phyloP scores from a whole-genome alignment of 2,329 filamentous ascomycete genomes.

The Xylariales sp. region DNA sequence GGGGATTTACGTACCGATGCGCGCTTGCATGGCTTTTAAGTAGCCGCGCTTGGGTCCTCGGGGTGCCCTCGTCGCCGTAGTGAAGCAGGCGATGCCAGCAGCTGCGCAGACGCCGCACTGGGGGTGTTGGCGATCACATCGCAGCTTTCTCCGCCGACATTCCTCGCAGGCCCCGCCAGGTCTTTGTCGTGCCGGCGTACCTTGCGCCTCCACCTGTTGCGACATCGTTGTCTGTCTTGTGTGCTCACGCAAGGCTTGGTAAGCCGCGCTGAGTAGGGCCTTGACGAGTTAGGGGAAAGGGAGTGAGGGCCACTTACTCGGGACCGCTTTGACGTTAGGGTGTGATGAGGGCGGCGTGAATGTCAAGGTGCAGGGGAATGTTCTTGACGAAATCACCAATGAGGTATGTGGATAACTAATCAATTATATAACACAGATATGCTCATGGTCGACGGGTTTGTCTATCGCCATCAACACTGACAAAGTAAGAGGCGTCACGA shows the following conservation, averaged over 20 bases:
- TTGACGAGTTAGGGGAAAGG: neutral
- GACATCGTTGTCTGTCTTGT: constrained; percentile 19
- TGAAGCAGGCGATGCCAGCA: constrained; percentile 22
- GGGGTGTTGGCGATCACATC: constrained; percentile 30
- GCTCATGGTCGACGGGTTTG: neutral
- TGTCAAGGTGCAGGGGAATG: constrained; percentile 8
- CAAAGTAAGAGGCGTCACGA: constrained; percentile 1
- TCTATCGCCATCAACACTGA: constrained; percentile 2
- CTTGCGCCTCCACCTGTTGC: constrained; percentile 16
- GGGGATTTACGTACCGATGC: constrained; percentile 15
- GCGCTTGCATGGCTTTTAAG: constrained; percentile 27
- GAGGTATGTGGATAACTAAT: constrained; percentile 16
- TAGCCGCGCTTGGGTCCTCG: constrained; percentile 32
- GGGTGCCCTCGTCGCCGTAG: constrained; percentile 16
- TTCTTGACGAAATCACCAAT: constrained; percentile 2
- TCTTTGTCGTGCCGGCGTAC: constrained; percentile 24
- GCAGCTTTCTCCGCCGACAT: constrained; percentile 31
- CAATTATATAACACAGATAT: constrained; percentile 16
- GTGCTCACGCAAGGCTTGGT: constrained; percentile 26
- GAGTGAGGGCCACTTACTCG: constrained; percentile 14
- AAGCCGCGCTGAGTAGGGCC: constrained; percentile 24
- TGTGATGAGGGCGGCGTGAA: constrained; percentile 7
- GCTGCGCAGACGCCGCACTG: constrained; percentile 24
- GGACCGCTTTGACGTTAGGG: constrained; percentile 17
- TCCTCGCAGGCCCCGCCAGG: constrained; percentile 32